phyloP scores from a whole-genome alignment of 2,329 filamentous ascomycete species.

The Fusarium keratoplasticum region DNA sequence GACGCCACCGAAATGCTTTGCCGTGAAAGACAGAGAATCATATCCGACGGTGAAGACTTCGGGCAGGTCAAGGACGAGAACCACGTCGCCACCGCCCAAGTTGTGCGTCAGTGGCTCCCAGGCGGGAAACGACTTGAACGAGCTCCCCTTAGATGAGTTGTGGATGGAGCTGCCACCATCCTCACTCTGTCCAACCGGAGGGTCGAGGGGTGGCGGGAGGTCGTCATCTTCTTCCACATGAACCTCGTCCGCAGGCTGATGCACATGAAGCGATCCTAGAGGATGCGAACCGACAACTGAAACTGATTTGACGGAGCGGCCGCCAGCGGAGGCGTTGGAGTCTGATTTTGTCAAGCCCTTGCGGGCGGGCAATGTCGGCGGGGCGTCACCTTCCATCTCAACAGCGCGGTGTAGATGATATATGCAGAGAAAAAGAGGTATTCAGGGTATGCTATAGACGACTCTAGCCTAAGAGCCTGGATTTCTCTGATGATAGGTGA shows the following conservation, averaged over 20 bases:
- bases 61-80: conserved; percentile 65
- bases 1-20: conserved; percentile 63
- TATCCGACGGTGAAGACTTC: conserved; percentile 64
- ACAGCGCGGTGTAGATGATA: not conserved
- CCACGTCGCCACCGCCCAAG: conserved; percentile 59
- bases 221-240: conserved; percentile 40
- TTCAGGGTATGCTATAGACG: not conserved
- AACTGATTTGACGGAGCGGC: conserved; percentile 50
- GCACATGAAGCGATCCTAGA: conserved; percentile 57
- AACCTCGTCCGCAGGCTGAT: conserved; percentile 40
- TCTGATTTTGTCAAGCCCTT: conserved; percentile 51
- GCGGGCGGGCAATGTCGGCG: conserved; percentile 30
- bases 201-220: conserved; percentile 47
- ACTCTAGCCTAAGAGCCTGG: not conserved
- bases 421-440: not conserved
- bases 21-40: conserved; percentile 62
- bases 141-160: not conserved
- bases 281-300: conserved; percentile 55
- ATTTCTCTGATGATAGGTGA: not conserved
- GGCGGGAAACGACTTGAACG: conserved; percentile 4
- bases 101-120: conserved; percentile 39
- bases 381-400: conserved; percentile 41
- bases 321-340: conserved; percentile 44
- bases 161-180: not conserved
- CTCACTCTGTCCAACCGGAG: conserved; percentile 15